Evolutionary conservation across 2,329 filamentous ascomycete genomes (phyloP), one percentile per base, ranked within the genome.

Genomic region (Chaetomiaceae sp.): DNA sequence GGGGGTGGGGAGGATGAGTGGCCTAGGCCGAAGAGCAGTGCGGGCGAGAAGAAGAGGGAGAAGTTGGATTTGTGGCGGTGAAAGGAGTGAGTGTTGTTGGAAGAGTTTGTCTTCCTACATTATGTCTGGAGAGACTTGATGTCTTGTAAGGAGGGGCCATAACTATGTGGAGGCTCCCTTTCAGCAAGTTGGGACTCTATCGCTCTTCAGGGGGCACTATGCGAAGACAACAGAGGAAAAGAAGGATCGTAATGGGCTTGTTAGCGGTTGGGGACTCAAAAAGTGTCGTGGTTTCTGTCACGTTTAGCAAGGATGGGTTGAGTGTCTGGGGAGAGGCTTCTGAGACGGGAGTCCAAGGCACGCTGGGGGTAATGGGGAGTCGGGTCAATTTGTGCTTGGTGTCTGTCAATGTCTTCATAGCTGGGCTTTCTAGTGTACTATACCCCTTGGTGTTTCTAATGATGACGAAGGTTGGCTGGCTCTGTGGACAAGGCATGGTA

Each of bases 31-130:
- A 56, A 52, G 55, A 61, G 56, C 34, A 58, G 55, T 33, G 48
- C 56, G 12, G 62, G 61, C 4, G 57, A 62, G 58, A 62, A 19
- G 36, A 62, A 55, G 55, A 62, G 54, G 53, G 62, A 64, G 53
- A 61, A 29, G 51, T 29, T 59, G 60, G 62, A 64, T 59, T 40
- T 64, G 43, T 64, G 62, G 62, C 55, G 62, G 47, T 64, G 47
- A 55, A 14, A 9, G 31, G 37, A 20, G 6, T 40, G 49, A 2
- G 3, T 17, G 22, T n/a, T n/a, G n/a, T n/a, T n/a, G n/a, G n/a
- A n/a, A 17, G 12, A 22, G 33, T 17, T 4, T 11, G 22, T 27
- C 20, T 31, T 31, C 8, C 4, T 31, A 3, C 9, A 7, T 31
- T 7, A 31, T 31, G 27, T n/a, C n/a, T 7, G 27, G 27, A 3